A percentile compares a stretch with the other conserved stretches of the same genome.
These are phyloP conservation scores for Eimeria falciformis DNA, from an alignment of 169 alveolate species.

Conservation along the genomic window DNA sequence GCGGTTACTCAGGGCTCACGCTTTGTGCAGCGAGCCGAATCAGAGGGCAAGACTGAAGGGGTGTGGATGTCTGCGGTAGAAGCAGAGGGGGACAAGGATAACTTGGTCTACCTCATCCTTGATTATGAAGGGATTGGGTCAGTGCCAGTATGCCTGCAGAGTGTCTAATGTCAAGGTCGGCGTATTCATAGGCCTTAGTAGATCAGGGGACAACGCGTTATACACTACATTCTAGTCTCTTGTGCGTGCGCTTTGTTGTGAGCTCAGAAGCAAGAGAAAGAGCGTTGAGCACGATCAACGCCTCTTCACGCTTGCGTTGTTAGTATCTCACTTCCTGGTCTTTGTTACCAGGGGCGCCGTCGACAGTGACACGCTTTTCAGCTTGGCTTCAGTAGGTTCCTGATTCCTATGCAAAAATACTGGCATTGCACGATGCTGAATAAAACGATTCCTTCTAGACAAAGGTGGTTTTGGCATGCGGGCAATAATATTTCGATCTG, in stretches of 20 bases:
- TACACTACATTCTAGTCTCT: no score
- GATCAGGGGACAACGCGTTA: no score
- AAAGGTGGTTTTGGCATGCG: neutral
- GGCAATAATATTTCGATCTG: neutral
- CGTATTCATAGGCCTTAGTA: no score
- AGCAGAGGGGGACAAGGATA: constrained; percentile 59
- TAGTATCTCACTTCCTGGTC: constrained; percentile 72
- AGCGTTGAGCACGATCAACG: constrained; percentile 78
- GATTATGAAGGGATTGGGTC: constrained; percentile 78
- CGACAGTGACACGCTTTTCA: constrained; percentile 71
- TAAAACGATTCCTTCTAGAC: neutral
- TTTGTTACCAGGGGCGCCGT: constrained; percentile 72
- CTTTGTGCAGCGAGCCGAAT: constrained; percentile 58
- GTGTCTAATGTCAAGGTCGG: no score
- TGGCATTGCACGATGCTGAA: no score
- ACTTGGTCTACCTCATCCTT: constrained; percentile 67
- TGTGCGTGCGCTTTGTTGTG: neutral
- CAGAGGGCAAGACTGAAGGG: constrained; percentile 75
- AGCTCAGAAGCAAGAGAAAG: constrained; percentile 67
- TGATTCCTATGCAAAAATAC: no score
- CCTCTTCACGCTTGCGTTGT: constrained; percentile 74
- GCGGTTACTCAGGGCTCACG: constrained; percentile 43
- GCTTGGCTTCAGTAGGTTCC: constrained; percentile 71
- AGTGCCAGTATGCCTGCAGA: neutral
- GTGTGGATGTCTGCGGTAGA: constrained; percentile 74